These are phyloP conservation scores for Aureobasidium sp. DNA, from an alignment of 2,329 filamentous ascomycete species.

Conservation along the genomic window DNA sequence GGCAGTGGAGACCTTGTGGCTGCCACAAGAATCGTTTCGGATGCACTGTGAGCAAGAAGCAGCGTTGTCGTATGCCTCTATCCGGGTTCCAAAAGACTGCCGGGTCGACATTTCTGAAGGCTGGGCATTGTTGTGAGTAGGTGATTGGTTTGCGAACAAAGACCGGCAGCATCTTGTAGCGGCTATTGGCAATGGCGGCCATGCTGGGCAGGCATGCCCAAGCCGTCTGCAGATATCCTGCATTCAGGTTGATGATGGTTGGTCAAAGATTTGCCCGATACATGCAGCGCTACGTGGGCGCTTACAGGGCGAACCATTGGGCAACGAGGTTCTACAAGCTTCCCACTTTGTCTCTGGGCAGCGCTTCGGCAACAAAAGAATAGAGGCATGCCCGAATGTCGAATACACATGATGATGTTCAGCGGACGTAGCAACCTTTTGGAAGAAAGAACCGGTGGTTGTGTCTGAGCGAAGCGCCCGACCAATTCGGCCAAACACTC, in stretches of 20 bases:
- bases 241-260: not conserved
- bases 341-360: not conserved
- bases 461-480: no score
- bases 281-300: slow-evolving; percentile 3
- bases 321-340: not conserved
- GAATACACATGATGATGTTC: no score
- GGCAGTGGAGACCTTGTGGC: slow-evolving; percentile 7
- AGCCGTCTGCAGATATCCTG: not conserved
- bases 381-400: no score
- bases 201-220: not conserved
- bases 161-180: not conserved
- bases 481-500: no score
- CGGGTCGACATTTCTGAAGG: not conserved
- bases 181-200: not conserved
- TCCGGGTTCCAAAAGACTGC: not conserved
- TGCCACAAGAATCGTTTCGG: not conserved
- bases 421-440: no score
- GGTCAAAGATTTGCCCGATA: not conserved
- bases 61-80: not conserved
- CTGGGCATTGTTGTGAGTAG: not conserved
- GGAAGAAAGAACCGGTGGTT: no score
- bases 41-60: not conserved
- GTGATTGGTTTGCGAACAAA: not conserved
- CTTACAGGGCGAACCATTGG: not conserved
- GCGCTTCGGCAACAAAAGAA: not conserved